Base-by-base conservation (phyloP, 257 asterid genomes). In the Penstemon davidsonii region DNA sequence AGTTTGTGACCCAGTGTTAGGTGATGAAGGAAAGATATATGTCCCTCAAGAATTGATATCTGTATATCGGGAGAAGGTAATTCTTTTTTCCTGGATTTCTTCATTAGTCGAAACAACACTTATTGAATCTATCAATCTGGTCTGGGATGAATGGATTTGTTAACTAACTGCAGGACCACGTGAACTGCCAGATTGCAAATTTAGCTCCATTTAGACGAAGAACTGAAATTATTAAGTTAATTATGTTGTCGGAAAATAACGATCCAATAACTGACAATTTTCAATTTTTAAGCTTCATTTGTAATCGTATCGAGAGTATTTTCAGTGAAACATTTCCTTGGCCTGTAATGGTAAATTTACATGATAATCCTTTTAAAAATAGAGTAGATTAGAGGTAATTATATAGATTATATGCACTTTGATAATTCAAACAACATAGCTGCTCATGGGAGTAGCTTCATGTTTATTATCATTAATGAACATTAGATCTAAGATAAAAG, bases 1-100 rank as follows among this genome's bases (percentile, higher is more conserved):
- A 94, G 99, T 91, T 64, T 91, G 99, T 85, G 99, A 94, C 84
- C 97, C 99, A 52, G 96, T 94, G 69, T 77, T 94, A 84, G 99
- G 99, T 10, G 99, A 94, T 77, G 96, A 94, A 80, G 99, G 96
- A 81, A 94, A 86, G 85, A 95, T 91, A 74, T 94, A 94, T 70
- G 95, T 94, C 40, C 96, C 99, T 44, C 91, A 68, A 75, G 99
- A 91, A 72, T 79, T 91, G 84, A 89, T 87, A 51, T 82, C 95
- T n/a, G 96, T 91, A 45, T 91, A 88, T 75, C 90, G 89, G n/a
- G 95, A 91, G 82, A 94, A 91, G 98, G 99, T 94, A 82, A 18
- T 64, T 58, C 66, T 36, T 46, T 50, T 36, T 25, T 67, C 54
- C 41, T 54, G 52, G 51, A 25, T 37, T 47, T 43, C 18, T 37